Evolutionary conservation across 805 yeast species (phyloP), one percentile per base, ranked within the genome.

Genomic region (Candida mattraensis): DNA sequence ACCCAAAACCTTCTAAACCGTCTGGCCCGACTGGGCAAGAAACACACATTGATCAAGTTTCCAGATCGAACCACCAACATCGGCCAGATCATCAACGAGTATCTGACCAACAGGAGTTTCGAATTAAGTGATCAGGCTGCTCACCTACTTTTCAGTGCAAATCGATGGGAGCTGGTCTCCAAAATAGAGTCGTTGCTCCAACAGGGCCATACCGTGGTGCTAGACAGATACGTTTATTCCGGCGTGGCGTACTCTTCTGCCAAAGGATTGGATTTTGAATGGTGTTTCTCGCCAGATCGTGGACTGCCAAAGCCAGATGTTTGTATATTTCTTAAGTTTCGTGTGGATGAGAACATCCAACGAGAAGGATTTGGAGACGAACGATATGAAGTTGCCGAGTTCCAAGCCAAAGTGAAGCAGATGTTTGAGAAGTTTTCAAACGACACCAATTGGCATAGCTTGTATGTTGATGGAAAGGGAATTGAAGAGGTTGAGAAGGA

Each of bases 331-430:
- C 63, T 93, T 40, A 80, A 85, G 24, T 70, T 84, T 26, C 64
- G 72, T 28, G 69, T 76, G 20, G 53, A 60, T 44, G 72, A 62
- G 5, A 69, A 67, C 25, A 51, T 69, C 18, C 54, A 67, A 15
- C 69, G 98, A 37, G 78, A 77, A 8, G 95, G 95, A 1, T 93
- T 84, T 67, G 99, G 99, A 10, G 83, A 80, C n/a, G 99, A 93
- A 59, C 66, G 96, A 35, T 93, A 93, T 61, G 99, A 93, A 58
- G 73, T 71, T 18, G 57, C 60, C 4, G 78, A 72, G 31, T 84
- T 93, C 53, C 99, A 93, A 55, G 58, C 63, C n/a, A 66, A 65
- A 24, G 99, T 93, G 3, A 75, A 78, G 40, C 27, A 51, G 7
- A 67, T 78, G 42, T 93, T 89, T 54, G 63, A 69, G 36, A 44